phyloP scores from a whole-genome alignment of 345 rosid genomes.

The Carallia brachiata region DNA sequence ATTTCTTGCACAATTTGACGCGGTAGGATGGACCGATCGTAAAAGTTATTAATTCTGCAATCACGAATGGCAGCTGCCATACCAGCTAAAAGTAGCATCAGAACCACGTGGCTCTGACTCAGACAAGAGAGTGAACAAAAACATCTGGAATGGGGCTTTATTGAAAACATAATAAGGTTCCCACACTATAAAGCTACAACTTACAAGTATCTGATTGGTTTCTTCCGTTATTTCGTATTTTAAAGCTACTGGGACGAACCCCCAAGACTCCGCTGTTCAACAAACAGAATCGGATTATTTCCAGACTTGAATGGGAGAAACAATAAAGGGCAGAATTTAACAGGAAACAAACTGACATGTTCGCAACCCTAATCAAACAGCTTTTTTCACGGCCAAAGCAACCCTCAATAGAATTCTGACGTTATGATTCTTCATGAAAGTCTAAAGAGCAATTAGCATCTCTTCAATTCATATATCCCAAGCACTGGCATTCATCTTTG shows the following conservation, averaged over 20 bases:
- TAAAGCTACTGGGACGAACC: slow-evolving; percentile 23
- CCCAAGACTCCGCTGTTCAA: slow-evolving; percentile 31
- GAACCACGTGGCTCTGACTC: too few species aligned
- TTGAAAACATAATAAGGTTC: slow-evolving; percentile 18
- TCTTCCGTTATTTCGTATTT: slow-evolving; percentile 33
- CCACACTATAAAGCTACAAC: slow-evolving; percentile 35
- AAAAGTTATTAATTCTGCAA: too few species aligned
- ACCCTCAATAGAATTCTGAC: slow-evolving; percentile 25
- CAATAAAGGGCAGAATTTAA: slow-evolving; percentile 21
- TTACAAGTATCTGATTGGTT: slow-evolving; percentile 28
- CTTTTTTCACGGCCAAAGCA: slow-evolving; percentile 28
- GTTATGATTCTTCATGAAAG: slow-evolving; percentile 15
- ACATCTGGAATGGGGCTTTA: slow-evolving; percentile 20
- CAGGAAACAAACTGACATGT: slow-evolving; percentile 30
- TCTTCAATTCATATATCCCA: background rate
- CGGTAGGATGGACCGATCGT: too few species aligned
- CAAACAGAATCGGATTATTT: slow-evolving; percentile 45
- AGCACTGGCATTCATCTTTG: slow-evolving; percentile 58
- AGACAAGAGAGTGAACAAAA: background rate
- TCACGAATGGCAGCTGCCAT: too few species aligned
- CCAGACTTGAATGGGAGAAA: slow-evolving; percentile 34
- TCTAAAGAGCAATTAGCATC: background rate
- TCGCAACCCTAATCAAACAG: slow-evolving; percentile 43
- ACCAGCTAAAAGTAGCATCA: too few species aligned
- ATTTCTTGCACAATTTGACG: too few species aligned